Evolutionary conservation across 208 protist species (phyloP), one percentile per base, ranked within the genome.

Genomic region (Trypanosoma lewisi): DNA sequence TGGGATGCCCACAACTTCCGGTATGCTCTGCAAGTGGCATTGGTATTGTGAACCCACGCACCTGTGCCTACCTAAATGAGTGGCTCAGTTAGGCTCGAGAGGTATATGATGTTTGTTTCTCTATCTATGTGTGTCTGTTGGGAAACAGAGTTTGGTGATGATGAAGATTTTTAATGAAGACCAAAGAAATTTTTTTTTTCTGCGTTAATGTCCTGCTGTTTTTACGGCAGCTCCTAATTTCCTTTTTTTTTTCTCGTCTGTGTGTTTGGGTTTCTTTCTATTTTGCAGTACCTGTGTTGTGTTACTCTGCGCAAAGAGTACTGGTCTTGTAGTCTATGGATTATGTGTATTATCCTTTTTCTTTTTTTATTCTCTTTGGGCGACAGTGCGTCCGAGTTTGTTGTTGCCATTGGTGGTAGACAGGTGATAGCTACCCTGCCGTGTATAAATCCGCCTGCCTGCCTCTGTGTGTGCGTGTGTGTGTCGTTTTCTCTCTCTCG

Each of bases 1-100:
- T 95, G 31, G 83, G 89, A 3, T 95, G 89, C 50, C 76, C 85
- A 14, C 83, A 83, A 62, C 74, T 95, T 28, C 57, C 67, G 25
- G 64, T 75, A 33, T 95, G 89, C 76, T 75, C 63, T 0, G 50
- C 55, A 17, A 72, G 52, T 5, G 68, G 75, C 0, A 72, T 34
- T 0, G 77, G 83, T 21, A 59, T 90, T 1, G 41, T 92, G 9
- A 92, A 89, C 52, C 69, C 71, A 6, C 36, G 57, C 56, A 70
- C 2, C 25, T 81, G 75, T 48, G 66, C 60, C 2, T 81, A 77
- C 34, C 21, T 81, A 5, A 78, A 76, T 45, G 81, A 81, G n/a
- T 88, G 85, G 80, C 62, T 88, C 23, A 73, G 68, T 21, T 80
- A 54, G 70, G 47, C 4, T 21, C 49, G n/a, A n/a, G n/a, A n/a